A percentile compares a stretch with the other conserved stretches of the same genome.
These are phyloP conservation scores for Babesia bovis DNA, from an alignment of 169 alveolate genomes.

Conservation along the genomic window DNA sequence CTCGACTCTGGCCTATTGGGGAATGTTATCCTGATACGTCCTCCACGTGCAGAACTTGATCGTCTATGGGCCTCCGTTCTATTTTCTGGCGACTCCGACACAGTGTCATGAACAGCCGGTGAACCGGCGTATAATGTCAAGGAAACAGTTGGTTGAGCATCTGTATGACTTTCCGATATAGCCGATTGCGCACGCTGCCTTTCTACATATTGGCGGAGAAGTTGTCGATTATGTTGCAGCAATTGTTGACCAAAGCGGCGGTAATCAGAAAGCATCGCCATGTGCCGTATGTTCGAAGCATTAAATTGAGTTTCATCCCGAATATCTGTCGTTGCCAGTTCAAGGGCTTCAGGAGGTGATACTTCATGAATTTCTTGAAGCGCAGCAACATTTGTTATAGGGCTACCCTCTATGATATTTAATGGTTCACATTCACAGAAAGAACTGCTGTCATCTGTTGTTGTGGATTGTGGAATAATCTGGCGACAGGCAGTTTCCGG, in stretches of 20 bases:
- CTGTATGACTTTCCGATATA: not conserved
- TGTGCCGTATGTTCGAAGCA: conserved; percentile 1
- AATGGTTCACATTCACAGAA: not conserved
- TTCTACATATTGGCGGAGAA: not conserved
- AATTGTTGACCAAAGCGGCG: not conserved
- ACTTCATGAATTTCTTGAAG: too few relatives aligned
- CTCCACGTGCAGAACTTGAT: conserved; percentile 18
- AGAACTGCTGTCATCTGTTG: not conserved
- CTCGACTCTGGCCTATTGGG: conserved; percentile 25
- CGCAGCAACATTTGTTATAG: not conserved
- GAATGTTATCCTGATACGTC: conserved; percentile 53
- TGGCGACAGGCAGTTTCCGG: conserved; percentile 27
- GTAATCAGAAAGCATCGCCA: conserved; percentile 2
- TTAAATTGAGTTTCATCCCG: not conserved
- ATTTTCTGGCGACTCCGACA: not conserved
- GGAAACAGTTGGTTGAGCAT: conserved; percentile 41
- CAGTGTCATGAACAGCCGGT: conserved; percentile 22
- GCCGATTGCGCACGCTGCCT: not conserved
- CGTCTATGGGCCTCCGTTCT: conserved; percentile 19
- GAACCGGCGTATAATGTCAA: conserved; percentile 59
- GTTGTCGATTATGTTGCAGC: not conserved
- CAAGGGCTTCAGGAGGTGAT: conserved; percentile 4
- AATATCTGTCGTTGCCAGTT: not conserved
- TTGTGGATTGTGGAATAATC: conserved; percentile 1
- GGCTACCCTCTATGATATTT: not conserved